Evolutionary conservation across 176 grass and related monocot genomes (phyloP), one percentile per base, ranked within the genome.

Genomic region (Luzula sylvatica): DNA sequence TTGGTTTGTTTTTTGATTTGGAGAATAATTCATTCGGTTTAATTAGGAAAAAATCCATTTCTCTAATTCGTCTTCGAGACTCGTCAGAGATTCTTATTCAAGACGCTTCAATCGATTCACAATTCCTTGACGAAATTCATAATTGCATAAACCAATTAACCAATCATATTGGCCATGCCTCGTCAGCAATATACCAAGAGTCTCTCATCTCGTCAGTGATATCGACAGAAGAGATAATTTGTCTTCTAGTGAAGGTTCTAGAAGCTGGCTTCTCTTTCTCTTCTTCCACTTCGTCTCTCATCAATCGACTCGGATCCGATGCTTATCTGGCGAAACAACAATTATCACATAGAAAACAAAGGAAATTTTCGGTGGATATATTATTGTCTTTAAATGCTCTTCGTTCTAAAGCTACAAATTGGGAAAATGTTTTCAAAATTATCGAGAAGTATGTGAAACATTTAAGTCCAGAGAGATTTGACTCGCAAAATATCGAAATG

Each of bases 321-420:
- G 68, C 77, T 80, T 78, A 84, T 67, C 64, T 78, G 50, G 74
- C 68, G 66, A 89, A 77, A 74, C 81, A 69, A 59, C 70, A 89
- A 59, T 59, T 43, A 9, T 61, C 76, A 55, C 84, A 96, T 48
- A 96, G 56, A 76, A 79, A 57, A 57, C 90, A 89, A 65, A 82
- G 90, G 64, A 96, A 79, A 68, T 96, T 96, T 78, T 75, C 83
- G 51, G 84, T 89, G 58, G 84, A 96, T 65, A 96, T 96, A 69
- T 57, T 89, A 66, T 72, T 82, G 43, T 88, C 84, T 71, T 67
- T 96, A 56, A 77, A 52, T 67, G 82, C 52, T 52, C 63, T 96
- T 46, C 78, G 65, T 66, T 70, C 84, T 59, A 85, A 65, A 70
- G 72, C 65, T 23, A 46, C 70, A 28, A 82, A 82, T 46, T 96